Conservation (phyloP, 768 basidiomycete genomes). For the Gyrodon lividus region DNA sequence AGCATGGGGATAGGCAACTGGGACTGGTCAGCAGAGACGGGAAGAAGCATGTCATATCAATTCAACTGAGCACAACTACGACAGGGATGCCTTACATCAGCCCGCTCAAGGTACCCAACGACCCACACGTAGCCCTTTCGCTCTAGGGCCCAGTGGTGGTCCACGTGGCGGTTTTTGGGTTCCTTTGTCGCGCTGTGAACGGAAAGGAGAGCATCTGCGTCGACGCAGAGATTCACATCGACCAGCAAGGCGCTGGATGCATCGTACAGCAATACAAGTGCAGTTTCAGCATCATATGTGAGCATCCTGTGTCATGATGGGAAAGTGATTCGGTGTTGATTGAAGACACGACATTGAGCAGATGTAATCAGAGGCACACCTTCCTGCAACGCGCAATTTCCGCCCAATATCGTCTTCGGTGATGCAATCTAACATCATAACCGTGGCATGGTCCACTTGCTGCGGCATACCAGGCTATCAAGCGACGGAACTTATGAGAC, state of each 20-base stretch:
- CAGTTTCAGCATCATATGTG: constrained; percentile 50
- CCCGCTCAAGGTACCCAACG: constrained; percentile 56
- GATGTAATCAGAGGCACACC: constrained; percentile 39
- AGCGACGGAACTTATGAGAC: not conserved
- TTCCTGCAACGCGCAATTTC: constrained; percentile 60
- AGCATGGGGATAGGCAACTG: constrained; percentile 42
- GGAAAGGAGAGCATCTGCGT: constrained; percentile 25
- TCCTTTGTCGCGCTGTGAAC: constrained; percentile 1
- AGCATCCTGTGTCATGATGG: constrained; percentile 44
- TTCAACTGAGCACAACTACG: constrained; percentile 5
- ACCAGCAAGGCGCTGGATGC: constrained; percentile 52
- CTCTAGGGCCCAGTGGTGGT: constrained; percentile 51
- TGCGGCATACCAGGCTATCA: constrained; percentile 40
- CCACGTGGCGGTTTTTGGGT: constrained; percentile 10
- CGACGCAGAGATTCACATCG: constrained; percentile 54
- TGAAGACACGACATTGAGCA: constrained; percentile 9
- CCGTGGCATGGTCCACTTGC: constrained; percentile 47
- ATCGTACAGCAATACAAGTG: constrained; percentile 49
- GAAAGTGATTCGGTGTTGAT: constrained; percentile 6
- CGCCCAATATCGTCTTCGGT: constrained; percentile 39
- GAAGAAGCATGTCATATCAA: constrained; percentile 16
- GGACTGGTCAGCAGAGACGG: constrained; percentile 30
- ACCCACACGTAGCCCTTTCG: constrained; percentile 50
- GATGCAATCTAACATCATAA: constrained; percentile 43
- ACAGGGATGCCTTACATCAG: constrained; percentile 36